A percentile compares a stretch with the other conserved stretches of the same genome.
Evolutionary conservation across 331 rosid species (phyloP).

Genomic region (Telfairia occidentalis): DNA sequence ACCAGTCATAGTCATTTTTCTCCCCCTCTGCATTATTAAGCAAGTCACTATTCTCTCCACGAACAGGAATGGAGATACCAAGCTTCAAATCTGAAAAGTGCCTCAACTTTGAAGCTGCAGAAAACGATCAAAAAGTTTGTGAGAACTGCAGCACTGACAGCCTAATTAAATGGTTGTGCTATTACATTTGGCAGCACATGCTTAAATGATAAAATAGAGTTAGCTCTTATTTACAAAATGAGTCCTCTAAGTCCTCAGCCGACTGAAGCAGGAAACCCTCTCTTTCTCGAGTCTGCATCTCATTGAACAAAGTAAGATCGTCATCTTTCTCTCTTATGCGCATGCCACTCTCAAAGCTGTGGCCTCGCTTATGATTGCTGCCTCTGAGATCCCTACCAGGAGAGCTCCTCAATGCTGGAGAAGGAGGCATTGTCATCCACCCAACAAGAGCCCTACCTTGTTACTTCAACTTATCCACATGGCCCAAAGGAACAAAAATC

Average conservation of each 20-base stretch:
- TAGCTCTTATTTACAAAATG: conserved; percentile 40
- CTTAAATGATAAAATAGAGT: conserved; percentile 11
- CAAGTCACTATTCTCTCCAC: conserved; percentile 56
- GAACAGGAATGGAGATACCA: conserved; percentile 56
- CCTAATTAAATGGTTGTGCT: background rate
- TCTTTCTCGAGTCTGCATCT: conserved; percentile 57
- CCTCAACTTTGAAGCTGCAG: conserved; percentile 52
- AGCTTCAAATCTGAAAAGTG: conserved; percentile 50
- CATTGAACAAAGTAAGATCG: conserved; percentile 63
- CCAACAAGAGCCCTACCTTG: conserved; percentile 11
- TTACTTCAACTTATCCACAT: conserved; percentile 15
- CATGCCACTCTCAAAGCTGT: conserved; percentile 54
- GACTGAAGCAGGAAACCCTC: conserved; percentile 63
- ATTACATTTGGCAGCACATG: background rate
- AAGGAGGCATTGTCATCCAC: conserved; percentile 54
- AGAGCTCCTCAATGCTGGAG: conserved; percentile 66
- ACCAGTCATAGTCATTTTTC: conserved; percentile 78
- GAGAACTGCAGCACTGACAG: conserved; percentile 12
- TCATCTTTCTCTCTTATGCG: conserved; percentile 54
- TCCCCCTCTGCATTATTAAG: conserved; percentile 58
- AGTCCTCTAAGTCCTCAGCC: conserved; percentile 58
- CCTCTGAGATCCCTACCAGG: conserved; percentile 50
- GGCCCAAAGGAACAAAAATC: background rate
- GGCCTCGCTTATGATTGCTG: conserved; percentile 55
- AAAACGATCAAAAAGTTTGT: conserved; percentile 15